Conservation (phyloP, 2,329 filamentous ascomycete genomes). For the Xylaria sp. region DNA sequence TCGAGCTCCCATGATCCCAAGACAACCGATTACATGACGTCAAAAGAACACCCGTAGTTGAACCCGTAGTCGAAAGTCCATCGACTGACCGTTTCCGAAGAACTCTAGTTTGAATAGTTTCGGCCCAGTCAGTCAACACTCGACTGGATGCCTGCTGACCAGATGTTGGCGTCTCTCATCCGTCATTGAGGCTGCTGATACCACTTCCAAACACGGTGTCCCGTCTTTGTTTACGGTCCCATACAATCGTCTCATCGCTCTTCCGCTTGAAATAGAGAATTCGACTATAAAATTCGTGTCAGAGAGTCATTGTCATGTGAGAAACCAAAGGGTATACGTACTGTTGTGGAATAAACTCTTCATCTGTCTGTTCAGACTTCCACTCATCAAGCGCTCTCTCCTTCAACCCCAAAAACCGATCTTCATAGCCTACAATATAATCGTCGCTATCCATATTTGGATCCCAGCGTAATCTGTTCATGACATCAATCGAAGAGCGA, state of each 20-base stretch:
- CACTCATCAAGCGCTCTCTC: constrained; percentile 52
- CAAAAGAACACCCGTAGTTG: not conserved
- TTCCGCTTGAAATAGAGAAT: constrained; percentile 56
- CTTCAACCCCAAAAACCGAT: constrained; percentile 51
- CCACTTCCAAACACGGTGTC: constrained; percentile 55
- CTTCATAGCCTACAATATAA: constrained; percentile 56
- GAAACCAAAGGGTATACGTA: not conserved
- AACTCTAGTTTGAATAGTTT: not conserved
- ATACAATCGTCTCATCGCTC: constrained; percentile 47
- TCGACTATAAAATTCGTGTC: constrained; percentile 28
- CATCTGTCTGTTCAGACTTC: constrained; percentile 58
- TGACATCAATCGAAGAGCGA: constrained; percentile 52
- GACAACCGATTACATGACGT: not conserved
- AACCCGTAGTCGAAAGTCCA: not conserved
- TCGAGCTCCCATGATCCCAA: not conserved
- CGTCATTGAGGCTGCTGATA: constrained; percentile 22
- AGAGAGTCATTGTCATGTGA: too few species aligned
- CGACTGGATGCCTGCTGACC: not conserved
- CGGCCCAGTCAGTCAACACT: not conserved
- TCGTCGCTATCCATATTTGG: constrained; percentile 46
- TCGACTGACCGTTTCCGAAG: not conserved
- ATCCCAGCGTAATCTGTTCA: constrained; percentile 58
- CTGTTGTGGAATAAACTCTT: constrained; percentile 63
- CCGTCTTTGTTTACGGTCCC: constrained; percentile 50
- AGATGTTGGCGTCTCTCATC: not conserved